Conservation (phyloP, 768 basidiomycete genomes). For the Boletus rufocinnamomeus region DNA sequence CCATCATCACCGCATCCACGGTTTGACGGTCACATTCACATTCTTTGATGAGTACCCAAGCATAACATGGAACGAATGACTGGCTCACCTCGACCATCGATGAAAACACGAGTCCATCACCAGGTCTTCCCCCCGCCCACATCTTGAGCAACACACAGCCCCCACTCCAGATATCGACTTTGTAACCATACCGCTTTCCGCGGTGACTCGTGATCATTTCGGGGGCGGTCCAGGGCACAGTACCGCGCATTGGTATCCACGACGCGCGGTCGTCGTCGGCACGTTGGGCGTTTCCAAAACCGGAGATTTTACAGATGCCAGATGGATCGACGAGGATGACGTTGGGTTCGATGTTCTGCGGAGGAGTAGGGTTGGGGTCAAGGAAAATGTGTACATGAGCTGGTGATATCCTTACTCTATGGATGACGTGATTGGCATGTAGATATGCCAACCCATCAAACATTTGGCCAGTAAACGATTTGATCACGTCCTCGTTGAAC, state of each 20-base stretch:
- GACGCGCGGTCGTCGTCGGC: constrained; percentile 78
- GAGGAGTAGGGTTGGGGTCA: neutral
- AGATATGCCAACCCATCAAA: constrained; percentile 86
- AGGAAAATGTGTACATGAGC: neutral
- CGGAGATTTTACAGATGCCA: constrained; percentile 92
- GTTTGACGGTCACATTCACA: neutral
- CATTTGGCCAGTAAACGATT: constrained; percentile 88
- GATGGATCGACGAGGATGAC: constrained; percentile 90
- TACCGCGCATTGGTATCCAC: constrained; percentile 90
- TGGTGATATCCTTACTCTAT: constrained; percentile 60
- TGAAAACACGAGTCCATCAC: constrained; percentile 71
- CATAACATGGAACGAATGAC: neutral
- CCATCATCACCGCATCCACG: neutral
- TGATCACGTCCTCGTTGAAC: constrained; percentile 85
- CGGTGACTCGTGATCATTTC: constrained; percentile 81
- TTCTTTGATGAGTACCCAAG: neutral
- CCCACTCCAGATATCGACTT: constrained; percentile 95
- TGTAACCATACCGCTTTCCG: constrained; percentile 82
- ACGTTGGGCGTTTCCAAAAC: constrained; percentile 93
- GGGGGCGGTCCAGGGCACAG: constrained; percentile 97
- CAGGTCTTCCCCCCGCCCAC: constrained; percentile 90
- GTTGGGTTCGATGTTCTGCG: constrained; percentile 89
- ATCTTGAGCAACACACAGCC: constrained; percentile 96
- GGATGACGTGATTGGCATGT: constrained; percentile 84
- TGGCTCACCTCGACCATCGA: constrained; percentile 81